phyloP scores from a whole-genome alignment of 768 basidiomycete genomes.

The Termitomyces sp. region DNA sequence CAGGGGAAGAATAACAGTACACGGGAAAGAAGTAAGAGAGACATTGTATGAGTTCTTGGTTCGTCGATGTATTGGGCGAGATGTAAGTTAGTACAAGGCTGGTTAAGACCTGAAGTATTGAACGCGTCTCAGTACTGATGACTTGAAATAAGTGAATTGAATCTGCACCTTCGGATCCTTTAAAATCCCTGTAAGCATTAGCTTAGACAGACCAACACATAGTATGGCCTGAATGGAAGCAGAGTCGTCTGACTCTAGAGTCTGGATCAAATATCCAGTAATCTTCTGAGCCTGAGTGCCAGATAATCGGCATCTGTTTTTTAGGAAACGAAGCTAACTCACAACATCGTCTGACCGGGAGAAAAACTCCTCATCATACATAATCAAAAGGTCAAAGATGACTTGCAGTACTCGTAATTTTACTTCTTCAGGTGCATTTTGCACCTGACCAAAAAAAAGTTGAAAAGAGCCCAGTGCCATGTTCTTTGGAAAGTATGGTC shows the following conservation, averaged over 20 bases:
- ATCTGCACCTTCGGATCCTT: conserved; percentile 64
- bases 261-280: conserved; percentile 40
- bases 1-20: conserved; percentile 80
- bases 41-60: conserved; percentile 86
- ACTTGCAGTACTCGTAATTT: conserved; percentile 78
- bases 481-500: conserved; percentile 26
- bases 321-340: conserved; percentile 10
- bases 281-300: conserved; percentile 30
- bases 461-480: conserved; percentile 70
- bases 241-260: conserved; percentile 62
- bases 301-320: not conserved
- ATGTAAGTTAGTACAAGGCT: conserved; percentile 60
- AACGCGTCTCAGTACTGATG: not conserved
- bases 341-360: conserved; percentile 41
- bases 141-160: not conserved
- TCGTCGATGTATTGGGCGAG: conserved; percentile 78
- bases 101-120: conserved; percentile 25
- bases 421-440: conserved; percentile 68
- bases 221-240: conserved; percentile 71
- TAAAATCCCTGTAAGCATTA: conserved; percentile 82
- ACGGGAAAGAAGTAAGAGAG: conserved; percentile 94
- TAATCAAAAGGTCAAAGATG: conserved; percentile 85
- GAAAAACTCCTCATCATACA: conserved; percentile 80
- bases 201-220: conserved; percentile 81
- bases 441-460: conserved; percentile 79